Conservation (phyloP, 345 rosid genomes). For the Brassica juncea region DNA sequence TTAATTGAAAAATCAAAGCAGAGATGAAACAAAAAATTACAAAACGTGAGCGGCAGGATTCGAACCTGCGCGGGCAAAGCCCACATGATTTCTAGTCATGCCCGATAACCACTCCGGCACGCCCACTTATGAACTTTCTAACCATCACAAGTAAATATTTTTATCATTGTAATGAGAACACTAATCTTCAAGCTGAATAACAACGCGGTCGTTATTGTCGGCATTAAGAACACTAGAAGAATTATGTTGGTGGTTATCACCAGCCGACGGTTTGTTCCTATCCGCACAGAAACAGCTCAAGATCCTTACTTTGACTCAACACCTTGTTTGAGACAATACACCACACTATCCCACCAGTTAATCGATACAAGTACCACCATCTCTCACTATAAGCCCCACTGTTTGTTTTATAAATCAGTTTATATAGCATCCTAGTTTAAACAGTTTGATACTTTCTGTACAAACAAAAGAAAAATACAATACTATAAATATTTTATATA, state of each 20-base stretch:
- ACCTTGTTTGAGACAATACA: constrained; percentile 55
- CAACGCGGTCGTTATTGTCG: not conserved
- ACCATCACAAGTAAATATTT: not conserved
- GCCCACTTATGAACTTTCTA: constrained; percentile 19
- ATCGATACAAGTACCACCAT: not conserved
- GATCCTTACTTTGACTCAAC: constrained; percentile 67
- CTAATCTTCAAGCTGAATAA: no score
- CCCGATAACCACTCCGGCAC: constrained; percentile 67
- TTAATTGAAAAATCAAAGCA: no score
- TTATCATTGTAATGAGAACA: no score
- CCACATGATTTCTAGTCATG: constrained; percentile 98
- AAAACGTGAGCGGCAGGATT: constrained; percentile 58
- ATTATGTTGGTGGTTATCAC: not conserved
- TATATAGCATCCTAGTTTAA: not conserved
- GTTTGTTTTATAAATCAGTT: not conserved
- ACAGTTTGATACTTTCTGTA: not conserved
- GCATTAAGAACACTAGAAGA: not conserved
- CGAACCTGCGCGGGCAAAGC: constrained; percentile 95
- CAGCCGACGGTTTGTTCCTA: not conserved
- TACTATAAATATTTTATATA: not conserved
- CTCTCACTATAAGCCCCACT: no score
- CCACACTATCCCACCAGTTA: not conserved
- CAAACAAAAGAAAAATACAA: not conserved
- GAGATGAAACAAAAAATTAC: no score
- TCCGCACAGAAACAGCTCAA: constrained; percentile 22